Base-by-base conservation (phyloP, 306 rosid species). In the Cicer arietinum region DNA sequence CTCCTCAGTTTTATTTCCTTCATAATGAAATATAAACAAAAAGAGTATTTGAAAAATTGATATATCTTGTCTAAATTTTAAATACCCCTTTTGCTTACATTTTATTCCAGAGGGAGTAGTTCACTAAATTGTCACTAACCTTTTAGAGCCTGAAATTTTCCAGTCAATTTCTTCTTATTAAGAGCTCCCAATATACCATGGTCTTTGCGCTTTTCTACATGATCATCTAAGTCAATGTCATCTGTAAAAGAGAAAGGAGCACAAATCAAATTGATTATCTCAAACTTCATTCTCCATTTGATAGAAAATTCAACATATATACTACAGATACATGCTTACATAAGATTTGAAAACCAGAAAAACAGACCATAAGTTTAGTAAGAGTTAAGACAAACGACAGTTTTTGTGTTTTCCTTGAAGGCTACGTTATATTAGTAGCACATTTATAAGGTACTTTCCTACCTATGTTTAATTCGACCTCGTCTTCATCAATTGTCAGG, bases 161-260 rank as follows among this genome's bases (percentile, higher is more conserved):
- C 90, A 45, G 98, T 83, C 82, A 91, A 60, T 74, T 90, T 94
- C 78, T 89, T 89, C 85, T 87, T 94, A 74, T 86, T 89, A 25
- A 90, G 86, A 76, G 88, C 84, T 64, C 86, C 81, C 81, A 90
- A 75, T 85, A 90, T 82, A 46, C 78, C 87, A 61, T 85, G 96
- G 57, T 90, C 95, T 83, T 86, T 90, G 12, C 87, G 92, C 65
- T 83, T 91, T 72, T 86, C 95, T 73, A 76, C 87, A 56, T 73
- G 81, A 77, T 81, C 87, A 4, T 85, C 97, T 6, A 94, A 70
- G 77, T 89, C 94, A 6, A 94, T 94, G 83, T 94, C 97, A 86
- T 91, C 98, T 94, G 77, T 37, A 74, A 7, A 69, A 58, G 68
- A 67, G 20, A 51, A 69, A 79, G 62, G 1, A 69, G 54, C 57